phyloP scores from a whole-genome alignment of 75 land plant genomes.

The Larix kaempferi region DNA sequence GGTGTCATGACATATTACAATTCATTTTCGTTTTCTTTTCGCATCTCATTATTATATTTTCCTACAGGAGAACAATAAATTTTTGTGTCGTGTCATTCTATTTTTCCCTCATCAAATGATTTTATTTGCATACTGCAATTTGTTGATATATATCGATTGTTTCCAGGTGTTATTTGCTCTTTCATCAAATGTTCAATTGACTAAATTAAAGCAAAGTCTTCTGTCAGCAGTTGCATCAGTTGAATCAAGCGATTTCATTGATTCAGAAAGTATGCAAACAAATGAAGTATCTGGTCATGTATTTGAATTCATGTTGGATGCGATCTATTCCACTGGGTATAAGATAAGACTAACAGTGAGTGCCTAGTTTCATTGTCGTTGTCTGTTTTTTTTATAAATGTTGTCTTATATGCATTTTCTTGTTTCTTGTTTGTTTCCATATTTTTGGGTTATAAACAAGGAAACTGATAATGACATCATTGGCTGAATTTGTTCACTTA shows the following conservation, averaged over 20 bases:
- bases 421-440: not conserved
- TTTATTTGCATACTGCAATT: not conserved
- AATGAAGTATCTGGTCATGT: not conserved
- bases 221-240: constrained; percentile 13
- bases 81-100: too few species aligned
- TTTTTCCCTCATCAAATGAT: not conserved
- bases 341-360: constrained; percentile 39
- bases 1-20: too few species aligned
- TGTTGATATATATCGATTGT: not conserved
- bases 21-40: too few species aligned
- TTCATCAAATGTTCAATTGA: constrained; percentile 24
- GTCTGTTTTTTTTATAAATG: not conserved
- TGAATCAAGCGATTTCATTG: constrained; percentile 11
- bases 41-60: too few species aligned
- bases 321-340: constrained; percentile 18
- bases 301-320: constrained; percentile 7
- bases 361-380: not conserved
- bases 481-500: too few species aligned
- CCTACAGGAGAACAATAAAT: too few species aligned
- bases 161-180: constrained; percentile 27
- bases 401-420: not conserved
- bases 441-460: not conserved
- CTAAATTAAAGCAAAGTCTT: constrained; percentile 16
- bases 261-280: constrained; percentile 16
- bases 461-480: too few species aligned